phyloP scores from a whole-genome alignment of 352 stramenopile species.

The Globisporangium megalacanthum region DNA sequence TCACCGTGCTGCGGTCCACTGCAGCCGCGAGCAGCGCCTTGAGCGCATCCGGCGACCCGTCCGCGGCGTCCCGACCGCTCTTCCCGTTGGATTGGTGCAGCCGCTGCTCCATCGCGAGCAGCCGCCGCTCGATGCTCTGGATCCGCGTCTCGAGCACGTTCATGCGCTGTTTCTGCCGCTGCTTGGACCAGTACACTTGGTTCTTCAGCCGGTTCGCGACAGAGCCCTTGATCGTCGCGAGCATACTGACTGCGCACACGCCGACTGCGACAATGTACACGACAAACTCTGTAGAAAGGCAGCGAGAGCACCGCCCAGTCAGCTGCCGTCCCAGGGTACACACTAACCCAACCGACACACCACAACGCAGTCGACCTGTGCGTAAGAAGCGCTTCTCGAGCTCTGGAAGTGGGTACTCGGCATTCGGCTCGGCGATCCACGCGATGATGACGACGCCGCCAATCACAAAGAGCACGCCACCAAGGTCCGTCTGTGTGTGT shows the following conservation, averaged over 20 bases:
- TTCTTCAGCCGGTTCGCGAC: slow-evolving; percentile 81
- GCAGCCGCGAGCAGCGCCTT: slow-evolving; percentile 3
- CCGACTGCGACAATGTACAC: slow-evolving; percentile 78
- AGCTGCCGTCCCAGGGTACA: neutral
- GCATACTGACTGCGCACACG: slow-evolving; percentile 72
- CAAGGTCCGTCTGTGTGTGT: slow-evolving; percentile 52
- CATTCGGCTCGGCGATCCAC: slow-evolving; percentile 79
- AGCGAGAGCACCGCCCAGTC: neutral
- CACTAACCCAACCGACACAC: too few species aligned
- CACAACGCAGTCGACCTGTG: slow-evolving; percentile 28
- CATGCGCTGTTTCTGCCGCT: slow-evolving; percentile 77
- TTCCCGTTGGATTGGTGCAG: slow-evolving; percentile 26
- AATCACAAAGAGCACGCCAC: slow-evolving; percentile 85
- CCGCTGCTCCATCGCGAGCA: slow-evolving; percentile 63
- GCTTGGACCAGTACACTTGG: slow-evolving; percentile 78
- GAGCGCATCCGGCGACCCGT: neutral
- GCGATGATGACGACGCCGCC: slow-evolving; percentile 83
- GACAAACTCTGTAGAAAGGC: slow-evolving; percentile 40
- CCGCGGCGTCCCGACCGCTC: neutral
- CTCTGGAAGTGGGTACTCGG: slow-evolving; percentile 80
- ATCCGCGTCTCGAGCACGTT: slow-evolving; percentile 68
- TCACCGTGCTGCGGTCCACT: neutral
- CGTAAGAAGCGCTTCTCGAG: slow-evolving; percentile 80
- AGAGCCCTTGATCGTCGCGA: slow-evolving; percentile 87
- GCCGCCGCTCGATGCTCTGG: slow-evolving; percentile 54